Evolutionary conservation across 2,329 filamentous ascomycete genomes (phyloP).

Genomic region (Metarhizium brunneum): DNA sequence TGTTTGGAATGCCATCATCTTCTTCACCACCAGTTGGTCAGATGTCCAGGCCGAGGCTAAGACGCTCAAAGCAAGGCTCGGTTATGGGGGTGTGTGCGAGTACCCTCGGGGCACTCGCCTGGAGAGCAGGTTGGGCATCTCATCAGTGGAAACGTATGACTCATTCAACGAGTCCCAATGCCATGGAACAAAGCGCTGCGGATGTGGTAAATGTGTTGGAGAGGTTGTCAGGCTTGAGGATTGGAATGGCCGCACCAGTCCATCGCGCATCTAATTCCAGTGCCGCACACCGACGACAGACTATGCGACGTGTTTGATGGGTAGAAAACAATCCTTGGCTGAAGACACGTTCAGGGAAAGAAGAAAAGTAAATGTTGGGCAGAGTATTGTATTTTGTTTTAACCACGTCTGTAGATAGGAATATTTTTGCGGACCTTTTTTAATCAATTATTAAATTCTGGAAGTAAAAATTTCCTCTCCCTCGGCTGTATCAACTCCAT

Average conservation of each 20-base stretch:
- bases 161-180: background rate
- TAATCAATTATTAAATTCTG: conserved; percentile 5
- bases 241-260: background rate
- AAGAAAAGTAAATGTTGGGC: background rate
- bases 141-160: background rate
- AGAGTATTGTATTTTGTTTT: background rate
- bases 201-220: background rate
- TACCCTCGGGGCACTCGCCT: conserved; percentile 13
- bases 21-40: conserved; percentile 55
- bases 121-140: conserved; percentile 17
- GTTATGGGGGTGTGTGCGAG: conserved; percentile 1
- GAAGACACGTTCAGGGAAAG: background rate
- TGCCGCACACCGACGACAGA: background rate
- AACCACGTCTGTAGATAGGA: background rate
- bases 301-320: background rate
- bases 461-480: conserved; percentile 34
- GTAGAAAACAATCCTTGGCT: background rate
- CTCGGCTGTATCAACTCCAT: conserved; percentile 41
- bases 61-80: conserved; percentile 9
- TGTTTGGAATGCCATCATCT: conserved; percentile 72
- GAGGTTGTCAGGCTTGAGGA: background rate
- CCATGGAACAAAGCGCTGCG: background rate
- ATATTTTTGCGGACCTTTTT: background rate
- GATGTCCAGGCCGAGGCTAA: conserved; percentile 18
- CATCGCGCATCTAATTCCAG: background rate